A percentile compares a stretch with the other conserved stretches of the same genome.
Evolutionary conservation across 345 rosid genomes (phyloP).

Genomic region (Eucalyptus victrix): DNA sequence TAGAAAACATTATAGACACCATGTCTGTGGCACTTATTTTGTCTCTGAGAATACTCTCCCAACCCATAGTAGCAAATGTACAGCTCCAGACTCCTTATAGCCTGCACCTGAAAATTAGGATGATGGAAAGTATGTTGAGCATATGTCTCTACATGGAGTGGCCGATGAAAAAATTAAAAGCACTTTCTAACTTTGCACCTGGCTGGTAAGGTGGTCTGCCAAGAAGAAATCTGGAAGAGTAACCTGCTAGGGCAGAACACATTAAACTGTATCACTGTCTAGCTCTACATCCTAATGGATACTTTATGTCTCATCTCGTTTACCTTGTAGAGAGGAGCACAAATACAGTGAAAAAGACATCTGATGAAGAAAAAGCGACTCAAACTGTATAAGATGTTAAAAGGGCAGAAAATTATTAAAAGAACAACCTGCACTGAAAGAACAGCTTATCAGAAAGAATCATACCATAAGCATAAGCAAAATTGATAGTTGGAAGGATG

Average conservation of each 20-base stretch:
- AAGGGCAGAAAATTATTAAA: constrained; percentile 35
- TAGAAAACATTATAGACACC: constrained; percentile 52
- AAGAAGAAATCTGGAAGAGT: constrained; percentile 56
- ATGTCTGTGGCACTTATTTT: constrained; percentile 46
- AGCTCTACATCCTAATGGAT: not conserved
- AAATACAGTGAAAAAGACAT: constrained; percentile 14
- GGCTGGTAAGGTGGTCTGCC: constrained; percentile 60
- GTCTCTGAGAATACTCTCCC: constrained; percentile 43
- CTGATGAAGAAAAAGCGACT: constrained; percentile 25
- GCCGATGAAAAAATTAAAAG: not conserved
- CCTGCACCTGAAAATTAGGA: constrained; percentile 37
- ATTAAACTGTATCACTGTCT: not conserved
- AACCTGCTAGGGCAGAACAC: constrained; percentile 23
- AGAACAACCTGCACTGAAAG: constrained; percentile 23
- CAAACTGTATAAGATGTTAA: constrained; percentile 33
- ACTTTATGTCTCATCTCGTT: not conserved
- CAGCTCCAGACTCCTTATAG: constrained; percentile 53
- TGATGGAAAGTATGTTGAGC: not conserved
- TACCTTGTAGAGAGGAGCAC: constrained; percentile 37
- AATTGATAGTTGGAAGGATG: not conserved
- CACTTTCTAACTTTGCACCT: constrained; percentile 8
- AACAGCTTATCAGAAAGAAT: not conserved
- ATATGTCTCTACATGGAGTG: not conserved
- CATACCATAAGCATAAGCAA: not conserved
- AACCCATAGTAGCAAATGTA: constrained; percentile 66